Conservation (phyloP, 2,329 filamentous ascomycete genomes). For the Pseudopithomyces chartarum region DNA sequence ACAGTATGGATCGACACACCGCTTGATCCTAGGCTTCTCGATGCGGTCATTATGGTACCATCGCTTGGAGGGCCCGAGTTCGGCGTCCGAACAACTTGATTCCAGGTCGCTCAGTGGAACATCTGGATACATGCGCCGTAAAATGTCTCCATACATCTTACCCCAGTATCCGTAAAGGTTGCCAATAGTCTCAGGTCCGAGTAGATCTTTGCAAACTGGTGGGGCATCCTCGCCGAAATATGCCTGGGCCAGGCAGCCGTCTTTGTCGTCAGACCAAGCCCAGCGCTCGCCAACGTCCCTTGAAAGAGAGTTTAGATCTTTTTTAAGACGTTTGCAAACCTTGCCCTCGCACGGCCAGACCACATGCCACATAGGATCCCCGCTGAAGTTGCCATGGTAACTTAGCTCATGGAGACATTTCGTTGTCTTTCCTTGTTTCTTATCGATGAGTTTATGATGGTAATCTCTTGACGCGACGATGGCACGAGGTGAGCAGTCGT, state of each 20-base stretch:
- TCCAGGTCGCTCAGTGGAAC: background rate
- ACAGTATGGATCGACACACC: background rate
- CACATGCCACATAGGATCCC: background rate
- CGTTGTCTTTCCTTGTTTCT: background rate
- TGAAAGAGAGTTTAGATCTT: slow-evolving; percentile 2
- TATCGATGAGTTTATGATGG: slow-evolving; percentile 1
- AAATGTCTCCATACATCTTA: no score
- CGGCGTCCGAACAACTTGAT: background rate
- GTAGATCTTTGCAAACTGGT: background rate
- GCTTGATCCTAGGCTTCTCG: background rate
- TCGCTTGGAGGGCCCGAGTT: background rate
- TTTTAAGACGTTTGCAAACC: slow-evolving; percentile 2
- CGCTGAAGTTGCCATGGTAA: background rate
- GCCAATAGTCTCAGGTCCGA: background rate
- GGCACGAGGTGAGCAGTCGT: background rate
- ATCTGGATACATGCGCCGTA: background rate
- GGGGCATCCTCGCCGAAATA: background rate
- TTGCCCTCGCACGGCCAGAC: background rate
- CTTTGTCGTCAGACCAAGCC: slow-evolving; percentile 2
- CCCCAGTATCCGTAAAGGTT: background rate
- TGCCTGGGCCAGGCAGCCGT: background rate
- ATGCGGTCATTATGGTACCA: background rate
- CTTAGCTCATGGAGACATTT: background rate
- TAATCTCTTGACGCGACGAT: background rate
- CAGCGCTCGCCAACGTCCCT: slow-evolving; percentile 1